Evolutionary conservation across 2,329 filamentous ascomycete genomes (phyloP).

Genomic region (Fusarium hainanense): DNA sequence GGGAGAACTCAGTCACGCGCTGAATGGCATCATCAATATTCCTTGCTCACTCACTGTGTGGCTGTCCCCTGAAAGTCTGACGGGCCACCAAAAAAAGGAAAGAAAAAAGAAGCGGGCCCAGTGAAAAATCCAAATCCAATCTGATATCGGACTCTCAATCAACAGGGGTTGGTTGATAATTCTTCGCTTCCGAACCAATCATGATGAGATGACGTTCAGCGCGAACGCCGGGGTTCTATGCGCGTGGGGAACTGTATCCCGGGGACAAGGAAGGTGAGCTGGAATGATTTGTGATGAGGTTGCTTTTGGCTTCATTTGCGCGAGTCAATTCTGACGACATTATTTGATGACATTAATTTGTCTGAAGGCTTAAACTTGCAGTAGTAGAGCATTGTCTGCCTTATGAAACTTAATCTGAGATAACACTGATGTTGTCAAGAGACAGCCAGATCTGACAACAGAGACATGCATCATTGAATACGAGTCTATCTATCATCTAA

Average conservation of each 20-base stretch:
- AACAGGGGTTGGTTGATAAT: constrained; percentile 48
- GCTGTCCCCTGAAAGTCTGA: constrained; percentile 42
- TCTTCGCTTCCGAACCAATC: constrained; percentile 49
- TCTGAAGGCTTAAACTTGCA: not conserved
- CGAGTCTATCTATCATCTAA: not conserved
- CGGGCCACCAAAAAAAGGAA: constrained; percentile 12
- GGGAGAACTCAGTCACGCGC: constrained; percentile 41
- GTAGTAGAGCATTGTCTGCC: not conserved
- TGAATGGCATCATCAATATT: constrained; percentile 39
- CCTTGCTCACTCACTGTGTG: constrained; percentile 32
- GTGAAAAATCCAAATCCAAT: constrained; percentile 44
- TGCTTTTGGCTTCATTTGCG: constrained; percentile 1
- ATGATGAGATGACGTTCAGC: constrained; percentile 51
- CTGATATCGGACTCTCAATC: constrained; percentile 51
- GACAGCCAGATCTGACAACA: not conserved
- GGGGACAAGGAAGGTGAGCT: constrained; percentile 12
- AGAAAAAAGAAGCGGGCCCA: constrained; percentile 31
- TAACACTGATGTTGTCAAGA: not conserved
- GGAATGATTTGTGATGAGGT: constrained; percentile 1
- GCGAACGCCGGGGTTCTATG: constrained; percentile 40
- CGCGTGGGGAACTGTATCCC: constrained; percentile 44
- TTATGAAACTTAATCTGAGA: not conserved
- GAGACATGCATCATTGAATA: not conserved
- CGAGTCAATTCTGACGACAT: not conserved
- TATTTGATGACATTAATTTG: not conserved